Evolutionary conservation across 169 alveolate genomes (phyloP), one percentile per base, ranked within the genome.

Genomic region (Eimeria acervulina): DNA sequence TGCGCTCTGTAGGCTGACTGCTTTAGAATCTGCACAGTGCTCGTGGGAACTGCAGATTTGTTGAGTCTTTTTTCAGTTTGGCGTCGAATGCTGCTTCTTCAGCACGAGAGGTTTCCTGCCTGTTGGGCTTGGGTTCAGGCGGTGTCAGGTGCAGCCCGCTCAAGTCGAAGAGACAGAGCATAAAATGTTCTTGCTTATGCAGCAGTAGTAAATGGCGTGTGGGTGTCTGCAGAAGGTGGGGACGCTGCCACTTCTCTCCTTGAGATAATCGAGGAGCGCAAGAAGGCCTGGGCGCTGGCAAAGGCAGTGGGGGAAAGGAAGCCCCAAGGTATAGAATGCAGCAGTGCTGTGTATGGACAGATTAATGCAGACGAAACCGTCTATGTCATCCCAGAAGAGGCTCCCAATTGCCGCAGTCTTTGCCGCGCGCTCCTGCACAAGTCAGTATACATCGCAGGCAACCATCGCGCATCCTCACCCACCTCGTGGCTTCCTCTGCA

Each of bases 401-500:
- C 91, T 6, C 55, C 76, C 13, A 83, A 83, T 28, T 83, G 91
- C 91, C 51, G 91, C 52, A 83, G 76, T 36, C 91, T 83, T 3
- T 83, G 91, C 47, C 70, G 91, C 1, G 91, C 91, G 47, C 91
- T 83, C 4, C 15, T 83, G 52, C 91, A 83, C 91, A 83, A 83
- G 91, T 83, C 21, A 51, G 90, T 44, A n/a, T 74, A 38, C 84
- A 74, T 52, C 84, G 21, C 7, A 7, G 0, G 55, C 51, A 19
- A 3, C 84, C 13, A 1, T 17, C 8, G 8, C 84, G 36, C 42
- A 3, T 74, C 74, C 8, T 21, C 38, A 7, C 38, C 17, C 38
- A 33, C 31, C 84, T 7, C 7, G 15, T 51, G 44, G 84, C 3
- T 36, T 74, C 1, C 38, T 74, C 52, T 40, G 44, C 84, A 31